Percentiles rank a stretch among this genome's conserved stretches.
These are phyloP conservation scores for Hyphopichia wangnamkhiaoensis DNA, from an alignment of 1,139 yeast genomes.

Conservation along the genomic window DNA sequence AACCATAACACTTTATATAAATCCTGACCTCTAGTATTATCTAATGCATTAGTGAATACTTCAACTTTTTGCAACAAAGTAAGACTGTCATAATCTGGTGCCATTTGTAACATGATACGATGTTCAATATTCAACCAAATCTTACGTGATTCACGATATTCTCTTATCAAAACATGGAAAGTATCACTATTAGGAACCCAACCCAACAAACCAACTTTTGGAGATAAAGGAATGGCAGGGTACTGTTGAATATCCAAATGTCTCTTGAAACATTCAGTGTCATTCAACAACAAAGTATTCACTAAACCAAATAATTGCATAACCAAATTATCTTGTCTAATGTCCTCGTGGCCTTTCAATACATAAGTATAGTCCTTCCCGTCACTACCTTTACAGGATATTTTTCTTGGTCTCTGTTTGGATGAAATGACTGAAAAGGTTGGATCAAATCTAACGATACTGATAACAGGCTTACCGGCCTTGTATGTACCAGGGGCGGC, in stretches of 20 bases:
- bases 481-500: constrained; percentile 94
- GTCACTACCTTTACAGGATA: constrained; percentile 80
- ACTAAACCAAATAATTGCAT: constrained; percentile 98
- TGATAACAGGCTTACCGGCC: constrained; percentile 78
- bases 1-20: constrained; percentile 94
- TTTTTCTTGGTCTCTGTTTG: constrained; percentile 90
- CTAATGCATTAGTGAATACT: constrained; percentile 93
- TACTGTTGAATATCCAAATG: constrained; percentile 91
- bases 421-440: constrained; percentile 88
- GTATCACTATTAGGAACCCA: constrained; percentile 99
- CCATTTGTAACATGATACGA: constrained; percentile 95
- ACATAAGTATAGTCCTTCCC: constrained; percentile 83
- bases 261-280: constrained; percentile 94
- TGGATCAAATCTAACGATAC: constrained; percentile 77
- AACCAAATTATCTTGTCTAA: constrained; percentile 94
- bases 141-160: constrained; percentile 89
- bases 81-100: constrained; percentile 91
- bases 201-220: constrained; percentile 93
- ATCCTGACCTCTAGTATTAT: constrained; percentile 95
- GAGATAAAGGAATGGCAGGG: constrained; percentile 93
- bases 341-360: constrained; percentile 96
- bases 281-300: constrained; percentile 83
- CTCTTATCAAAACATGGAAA: constrained; percentile 88
- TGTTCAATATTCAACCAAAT: constrained; percentile 90
- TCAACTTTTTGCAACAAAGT: constrained; percentile 91